These are phyloP conservation scores for Amauroascus niger DNA, from an alignment of 2,329 filamentous ascomycete genomes.

Conservation along the genomic window DNA sequence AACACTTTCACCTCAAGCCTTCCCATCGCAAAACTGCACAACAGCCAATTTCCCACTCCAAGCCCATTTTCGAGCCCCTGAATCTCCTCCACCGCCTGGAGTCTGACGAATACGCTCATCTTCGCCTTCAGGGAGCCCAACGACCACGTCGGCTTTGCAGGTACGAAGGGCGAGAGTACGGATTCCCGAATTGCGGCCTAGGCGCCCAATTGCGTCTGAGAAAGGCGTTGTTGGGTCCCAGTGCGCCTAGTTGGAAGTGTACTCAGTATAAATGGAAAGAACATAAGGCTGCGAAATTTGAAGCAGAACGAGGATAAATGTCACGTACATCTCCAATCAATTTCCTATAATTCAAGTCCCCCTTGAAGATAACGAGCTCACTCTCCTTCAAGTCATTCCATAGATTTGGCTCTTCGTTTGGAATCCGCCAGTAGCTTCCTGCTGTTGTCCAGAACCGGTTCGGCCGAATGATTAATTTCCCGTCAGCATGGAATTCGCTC, in stretches of 20 bases:
- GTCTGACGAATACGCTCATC: constrained; percentile 67
- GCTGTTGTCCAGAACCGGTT: constrained; percentile 86
- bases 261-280: constrained; percentile 1
- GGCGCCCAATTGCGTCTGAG: constrained; percentile 68
- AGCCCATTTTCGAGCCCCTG: constrained; percentile 69
- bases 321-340: constrained; percentile 69
- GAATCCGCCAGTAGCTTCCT: constrained; percentile 82
- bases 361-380: constrained; percentile 92
- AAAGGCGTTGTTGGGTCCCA: constrained; percentile 90
- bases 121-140: constrained; percentile 68
- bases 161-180: constrained; percentile 81
- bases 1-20: constrained; percentile 26
- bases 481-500: constrained; percentile 69
- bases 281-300: not conserved
- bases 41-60: constrained; percentile 97
- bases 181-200: constrained; percentile 71
- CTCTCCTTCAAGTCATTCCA: constrained; percentile 69
- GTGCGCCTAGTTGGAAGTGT: constrained; percentile 42
- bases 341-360: constrained; percentile 93
- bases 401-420: constrained; percentile 56
- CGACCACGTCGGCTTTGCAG: constrained; percentile 93
- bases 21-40: constrained; percentile 70
- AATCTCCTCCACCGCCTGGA: constrained; percentile 62
- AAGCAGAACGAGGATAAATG: not conserved
- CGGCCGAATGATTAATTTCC: constrained; percentile 69